Percentiles rank a stretch among this genome's conserved stretches.
Evolutionary conservation across 495 filamentous ascomycete genomes (phyloP).

Genomic region (Penicillium crystallinum): DNA sequence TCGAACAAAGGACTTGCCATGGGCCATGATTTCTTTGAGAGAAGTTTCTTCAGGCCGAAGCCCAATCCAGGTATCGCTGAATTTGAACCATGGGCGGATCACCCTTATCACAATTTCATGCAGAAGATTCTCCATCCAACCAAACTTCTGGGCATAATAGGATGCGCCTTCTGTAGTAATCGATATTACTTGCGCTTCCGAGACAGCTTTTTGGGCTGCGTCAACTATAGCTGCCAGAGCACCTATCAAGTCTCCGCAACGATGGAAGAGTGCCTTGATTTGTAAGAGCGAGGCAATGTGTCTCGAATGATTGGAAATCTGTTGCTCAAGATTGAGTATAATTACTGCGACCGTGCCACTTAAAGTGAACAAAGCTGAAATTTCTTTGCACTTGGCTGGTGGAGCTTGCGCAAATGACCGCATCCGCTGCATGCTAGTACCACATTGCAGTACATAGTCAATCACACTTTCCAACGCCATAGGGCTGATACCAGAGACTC

Average conservation of each 20-base stretch:
- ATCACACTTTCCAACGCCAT: conserved; percentile 53
- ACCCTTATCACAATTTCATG: conserved; percentile 61
- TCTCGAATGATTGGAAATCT: conserved; percentile 22
- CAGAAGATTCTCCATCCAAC: conserved; percentile 57
- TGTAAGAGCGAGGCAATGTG: conserved; percentile 49
- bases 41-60: conserved; percentile 52
- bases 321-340: conserved; percentile 36
- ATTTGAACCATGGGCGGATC: conserved; percentile 62
- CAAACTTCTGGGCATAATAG: conserved; percentile 55
- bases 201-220: conserved; percentile 45
- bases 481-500: conserved; percentile 65
- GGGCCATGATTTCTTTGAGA: conserved; percentile 38
- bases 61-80: conserved; percentile 74
- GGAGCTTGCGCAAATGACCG: conserved; percentile 50
- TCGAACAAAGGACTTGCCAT: conserved; percentile 53
- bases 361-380: conserved; percentile 34
- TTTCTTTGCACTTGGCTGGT: conserved; percentile 22
- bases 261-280: conserved; percentile 59
- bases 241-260: conserved; percentile 56
- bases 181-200: conserved; percentile 67
- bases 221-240: conserved; percentile 57
- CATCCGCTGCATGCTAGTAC: conserved; percentile 58
- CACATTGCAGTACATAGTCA: conserved; percentile 58
- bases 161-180: conserved; percentile 59
- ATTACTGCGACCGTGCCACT: conserved; percentile 32